Base-by-base conservation (phyloP, 306 rosid genomes). In the Ceratonia siliqua region DNA sequence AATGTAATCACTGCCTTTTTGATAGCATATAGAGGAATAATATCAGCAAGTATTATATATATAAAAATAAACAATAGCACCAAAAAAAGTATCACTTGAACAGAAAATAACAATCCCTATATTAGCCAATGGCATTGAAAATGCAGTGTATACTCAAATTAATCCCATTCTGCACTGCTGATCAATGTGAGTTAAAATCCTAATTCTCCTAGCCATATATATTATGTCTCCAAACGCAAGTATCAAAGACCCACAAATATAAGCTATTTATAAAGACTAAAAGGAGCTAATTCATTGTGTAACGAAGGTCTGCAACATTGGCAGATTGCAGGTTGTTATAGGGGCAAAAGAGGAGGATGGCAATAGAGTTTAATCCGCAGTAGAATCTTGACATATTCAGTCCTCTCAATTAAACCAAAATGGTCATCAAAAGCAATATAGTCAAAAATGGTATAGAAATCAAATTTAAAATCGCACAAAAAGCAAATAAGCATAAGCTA, bases 161-260 rank as follows among this genome's bases (percentile, higher is more conserved):
- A 30, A 35, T 73, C 21, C 71, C 11, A 62, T 42, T 61, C 4
- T 28, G 15, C 22, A 68, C 54, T 25, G 21, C 21, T 21, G 22
- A 81, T 45, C 42, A 28, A 22, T 21, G 73, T 65, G 55, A 71
- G 65, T 28, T 72, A 72, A 77, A 52, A 35, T 67, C 25, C 21
- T 17, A 62, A 24, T 42, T 68, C 20, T 61, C 11, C 13, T 22
- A 18, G 2, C 7, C 58, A 22, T 20, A 73, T 14, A 53, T 68
- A 38, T 65, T 57, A 28, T 8, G 45, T n/a, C 72, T 8, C 70
- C 3, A 67, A 18, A 63, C 15, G 18, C 12, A 20, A 41, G 58
- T 41, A 53, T n/a, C 13, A 21, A 32, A 32, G 13, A 67, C 56
- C 32, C 5, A 4, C n/a, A 65, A 33, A 68, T 68, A 64, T 7